A percentile compares a stretch with the other conserved stretches of the same genome.
Conservation (phyloP, 192 early-diverging fungal species). For the Kappamyces sp. region DNA sequence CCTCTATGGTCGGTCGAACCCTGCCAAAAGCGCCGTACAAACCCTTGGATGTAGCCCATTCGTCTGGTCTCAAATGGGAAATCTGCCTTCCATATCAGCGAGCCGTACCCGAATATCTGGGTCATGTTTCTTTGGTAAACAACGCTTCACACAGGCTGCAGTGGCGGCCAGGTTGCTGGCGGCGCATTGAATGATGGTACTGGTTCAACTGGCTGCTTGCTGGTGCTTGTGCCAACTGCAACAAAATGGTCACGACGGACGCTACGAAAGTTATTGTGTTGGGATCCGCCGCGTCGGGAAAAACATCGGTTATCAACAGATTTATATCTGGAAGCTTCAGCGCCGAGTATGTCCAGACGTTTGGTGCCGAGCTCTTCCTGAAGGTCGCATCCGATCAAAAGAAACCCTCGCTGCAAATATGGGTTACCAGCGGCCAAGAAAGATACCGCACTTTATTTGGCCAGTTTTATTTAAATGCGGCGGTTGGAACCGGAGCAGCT, state of each 20-base stretch:
- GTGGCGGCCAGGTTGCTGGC: too few species aligned
- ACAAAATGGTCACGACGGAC: slow-evolving; percentile 4
- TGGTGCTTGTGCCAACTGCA: too few species aligned
- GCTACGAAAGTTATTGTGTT: slow-evolving; percentile 43
- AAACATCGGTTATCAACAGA: slow-evolving; percentile 39
- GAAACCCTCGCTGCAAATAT: slow-evolving; percentile 42
- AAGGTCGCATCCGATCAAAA: slow-evolving; percentile 39
- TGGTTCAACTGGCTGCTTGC: too few species aligned
- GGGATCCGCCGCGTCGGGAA: slow-evolving; percentile 40
- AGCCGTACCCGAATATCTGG: slow-evolving; percentile 57
- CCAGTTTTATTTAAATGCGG: slow-evolving; percentile 42
- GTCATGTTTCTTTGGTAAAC: too few species aligned
- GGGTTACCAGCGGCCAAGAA: slow-evolving; percentile 50
- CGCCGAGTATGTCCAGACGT: slow-evolving; percentile 45
- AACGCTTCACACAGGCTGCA: too few species aligned
- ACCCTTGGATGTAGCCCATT: slow-evolving; percentile 61
- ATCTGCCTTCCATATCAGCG: slow-evolving; percentile 65
- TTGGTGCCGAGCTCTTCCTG: slow-evolving; percentile 46
- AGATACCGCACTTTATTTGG: slow-evolving; percentile 44
- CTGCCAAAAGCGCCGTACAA: slow-evolving; percentile 75
- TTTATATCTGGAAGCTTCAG: slow-evolving; percentile 38
- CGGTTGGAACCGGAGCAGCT: slow-evolving; percentile 23
- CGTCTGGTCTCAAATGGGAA: slow-evolving; percentile 50
- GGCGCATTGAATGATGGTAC: too few species aligned
- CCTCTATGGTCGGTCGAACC: slow-evolving; percentile 83